Percentiles rank a stretch among this genome's conserved stretches.
These are phyloP conservation scores for Lasiodiplodia hormozganensis DNA, from an alignment of 2,329 filamentous ascomycete species.

Conservation along the genomic window DNA sequence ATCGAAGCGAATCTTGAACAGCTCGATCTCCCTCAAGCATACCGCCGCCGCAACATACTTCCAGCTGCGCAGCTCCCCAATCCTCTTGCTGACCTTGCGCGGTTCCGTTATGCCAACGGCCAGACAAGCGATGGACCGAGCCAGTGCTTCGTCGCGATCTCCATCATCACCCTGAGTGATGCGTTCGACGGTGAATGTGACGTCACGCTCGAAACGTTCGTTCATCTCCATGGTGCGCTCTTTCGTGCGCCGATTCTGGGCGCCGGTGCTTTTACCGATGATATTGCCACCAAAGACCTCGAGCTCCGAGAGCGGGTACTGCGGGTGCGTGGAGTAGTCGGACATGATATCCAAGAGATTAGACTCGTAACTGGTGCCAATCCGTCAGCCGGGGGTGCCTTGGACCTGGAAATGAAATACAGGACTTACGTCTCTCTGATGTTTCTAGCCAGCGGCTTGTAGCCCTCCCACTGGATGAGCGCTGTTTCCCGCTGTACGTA, in stretches of 20 bases:
- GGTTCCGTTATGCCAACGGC: slow-evolving; percentile 48
- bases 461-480: slow-evolving; percentile 50
- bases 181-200: slow-evolving; percentile 49
- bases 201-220: slow-evolving; percentile 51
- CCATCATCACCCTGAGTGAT: slow-evolving; percentile 51
- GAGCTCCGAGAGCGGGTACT: slow-evolving; percentile 41
- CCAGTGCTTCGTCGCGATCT: slow-evolving; percentile 52
- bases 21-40: slow-evolving; percentile 58
- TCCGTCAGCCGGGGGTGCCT: neutral
- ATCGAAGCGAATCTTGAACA: slow-evolving; percentile 31
- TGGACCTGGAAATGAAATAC: neutral
- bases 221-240: slow-evolving; percentile 45
- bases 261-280: slow-evolving; percentile 56
- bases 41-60: slow-evolving; percentile 60
- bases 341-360: slow-evolving; percentile 58
- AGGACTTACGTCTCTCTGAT: slow-evolving; percentile 55
- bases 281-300: slow-evolving; percentile 64
- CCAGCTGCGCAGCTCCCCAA: slow-evolving; percentile 56
- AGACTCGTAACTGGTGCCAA: slow-evolving; percentile 58
- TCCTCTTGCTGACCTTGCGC: slow-evolving; percentile 38
- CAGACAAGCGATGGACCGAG: slow-evolving; percentile 59
- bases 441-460: slow-evolving; percentile 48
- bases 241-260: slow-evolving; percentile 40
- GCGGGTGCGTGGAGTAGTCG: slow-evolving; percentile 39
- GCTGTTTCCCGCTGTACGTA: slow-evolving; percentile 50